Conservation (phyloP, 2,329 filamentous ascomycete genomes). For the Cytospora piceae region DNA sequence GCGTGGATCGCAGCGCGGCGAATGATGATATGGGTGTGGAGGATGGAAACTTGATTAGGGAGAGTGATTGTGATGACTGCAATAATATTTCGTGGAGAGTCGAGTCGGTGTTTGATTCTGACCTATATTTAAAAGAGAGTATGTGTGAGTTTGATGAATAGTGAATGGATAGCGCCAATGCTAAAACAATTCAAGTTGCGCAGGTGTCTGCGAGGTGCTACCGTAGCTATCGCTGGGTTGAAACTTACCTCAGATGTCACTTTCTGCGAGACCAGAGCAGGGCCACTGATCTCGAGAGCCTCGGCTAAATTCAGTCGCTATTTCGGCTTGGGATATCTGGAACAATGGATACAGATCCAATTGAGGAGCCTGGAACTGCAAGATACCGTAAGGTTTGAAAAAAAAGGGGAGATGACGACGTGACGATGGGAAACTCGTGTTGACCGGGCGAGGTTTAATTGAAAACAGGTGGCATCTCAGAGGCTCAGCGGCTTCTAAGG, state of each 20-base stretch:
- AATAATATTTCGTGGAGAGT: not conserved
- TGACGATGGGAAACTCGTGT: conserved; percentile 16
- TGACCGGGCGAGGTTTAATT: conserved; percentile 26
- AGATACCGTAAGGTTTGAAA: conserved; percentile 1
- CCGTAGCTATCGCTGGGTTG: not conserved
- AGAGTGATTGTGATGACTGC: not conserved
- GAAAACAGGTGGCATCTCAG: conserved; percentile 30
- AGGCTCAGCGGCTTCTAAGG: conserved; percentile 16
- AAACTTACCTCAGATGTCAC: conserved; percentile 14
- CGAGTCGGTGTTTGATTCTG: not conserved
- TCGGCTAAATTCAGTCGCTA: conserved; percentile 22
- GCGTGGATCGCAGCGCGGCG: conserved; percentile 2
- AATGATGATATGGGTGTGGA: not conserved
- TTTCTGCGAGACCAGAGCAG: conserved; percentile 1
- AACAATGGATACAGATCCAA: conserved; percentile 7
- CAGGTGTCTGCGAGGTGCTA: not conserved
- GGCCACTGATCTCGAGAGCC: conserved; percentile 10
- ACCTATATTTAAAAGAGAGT: not conserved
- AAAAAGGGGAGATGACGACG: conserved; percentile 19
- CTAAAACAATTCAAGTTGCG: not conserved
- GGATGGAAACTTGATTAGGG: not conserved
- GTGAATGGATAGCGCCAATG: not conserved
- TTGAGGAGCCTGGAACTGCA: not conserved
- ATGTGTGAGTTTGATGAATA: not conserved
- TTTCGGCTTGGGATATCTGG: conserved; percentile 10